Percentiles rank a stretch among this genome's conserved stretches.
phyloP scores from a whole-genome alignment of 2,329 filamentous ascomycete genomes.

The Fusarium siculi region DNA sequence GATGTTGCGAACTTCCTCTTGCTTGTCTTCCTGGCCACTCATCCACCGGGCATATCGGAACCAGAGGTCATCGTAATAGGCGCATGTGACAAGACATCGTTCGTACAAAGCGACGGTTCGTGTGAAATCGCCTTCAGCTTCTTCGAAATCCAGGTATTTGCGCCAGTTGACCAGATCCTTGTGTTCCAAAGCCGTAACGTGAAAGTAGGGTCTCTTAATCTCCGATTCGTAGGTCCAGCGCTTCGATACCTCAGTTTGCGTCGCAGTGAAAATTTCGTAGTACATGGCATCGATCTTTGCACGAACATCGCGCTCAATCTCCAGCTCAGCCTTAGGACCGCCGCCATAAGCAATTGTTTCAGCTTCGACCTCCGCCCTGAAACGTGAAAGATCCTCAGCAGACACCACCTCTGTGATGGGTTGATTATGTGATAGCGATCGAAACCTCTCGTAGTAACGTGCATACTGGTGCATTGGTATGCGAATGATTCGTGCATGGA shows the following conservation, averaged over 20 bases:
- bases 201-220: slow-evolving; percentile 96
- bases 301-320: slow-evolving; percentile 85
- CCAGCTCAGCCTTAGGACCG: slow-evolving; percentile 73
- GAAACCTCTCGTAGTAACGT: slow-evolving; percentile 92
- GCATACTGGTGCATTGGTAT: slow-evolving; percentile 97
- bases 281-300: slow-evolving; percentile 82
- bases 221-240: slow-evolving; percentile 95
- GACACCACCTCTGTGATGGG: slow-evolving; percentile 80
- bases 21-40: slow-evolving; percentile 79
- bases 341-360: slow-evolving; percentile 66
- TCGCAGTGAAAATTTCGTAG: slow-evolving; percentile 81
- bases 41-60: slow-evolving; percentile 97
- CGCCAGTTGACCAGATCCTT: slow-evolving; percentile 89
- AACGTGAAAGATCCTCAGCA: slow-evolving; percentile 72
- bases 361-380: slow-evolving; percentile 77
- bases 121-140: slow-evolving; percentile 79
- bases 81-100: slow-evolving; percentile 90
- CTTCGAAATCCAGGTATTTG: slow-evolving; percentile 97
- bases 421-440: slow-evolving; percentile 76
- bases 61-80: slow-evolving; percentile 98
- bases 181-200: slow-evolving; percentile 91
- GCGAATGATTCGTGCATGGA: slow-evolving; percentile 83
- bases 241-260: slow-evolving; percentile 88
- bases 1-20: slow-evolving; percentile 91
- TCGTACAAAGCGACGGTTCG: slow-evolving; percentile 90